phyloP scores from a whole-genome alignment of 1,139 yeast genomes.

The Taiozyma onychis region DNA sequence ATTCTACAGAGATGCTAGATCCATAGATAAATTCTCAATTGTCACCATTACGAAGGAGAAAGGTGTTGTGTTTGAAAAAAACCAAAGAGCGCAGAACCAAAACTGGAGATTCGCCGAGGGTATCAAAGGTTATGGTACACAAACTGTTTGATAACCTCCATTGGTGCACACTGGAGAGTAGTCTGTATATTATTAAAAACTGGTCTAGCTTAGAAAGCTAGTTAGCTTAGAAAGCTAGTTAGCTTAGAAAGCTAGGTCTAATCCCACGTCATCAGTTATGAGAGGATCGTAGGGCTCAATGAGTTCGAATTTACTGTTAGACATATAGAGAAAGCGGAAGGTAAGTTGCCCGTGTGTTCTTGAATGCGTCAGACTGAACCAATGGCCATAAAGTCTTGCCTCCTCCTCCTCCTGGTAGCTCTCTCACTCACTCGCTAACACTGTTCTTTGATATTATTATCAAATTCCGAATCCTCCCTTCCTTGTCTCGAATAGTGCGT shows the following conservation, averaged over 20 bases:
- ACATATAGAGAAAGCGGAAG: no score
- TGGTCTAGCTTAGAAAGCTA: neutral
- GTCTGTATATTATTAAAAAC: neutral
- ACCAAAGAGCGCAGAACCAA: conserved; percentile 59
- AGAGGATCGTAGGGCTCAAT: neutral
- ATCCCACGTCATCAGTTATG: neutral
- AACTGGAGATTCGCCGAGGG: conserved; percentile 90
- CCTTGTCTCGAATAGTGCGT: no score
- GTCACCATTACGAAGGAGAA: conserved; percentile 66
- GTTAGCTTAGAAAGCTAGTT: neutral
- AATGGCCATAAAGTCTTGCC: no score
- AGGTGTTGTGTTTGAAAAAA: conserved; percentile 60
- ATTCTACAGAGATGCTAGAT: conserved; percentile 94
- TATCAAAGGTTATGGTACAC: conserved; percentile 86
- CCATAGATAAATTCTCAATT: conserved; percentile 77
- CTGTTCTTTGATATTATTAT: no score
- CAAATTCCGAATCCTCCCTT: no score
- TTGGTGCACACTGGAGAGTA: neutral
- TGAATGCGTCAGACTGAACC: no score
- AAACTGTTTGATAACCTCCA: conserved; percentile 28
- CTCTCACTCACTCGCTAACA: no score
- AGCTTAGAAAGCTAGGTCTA: neutral
- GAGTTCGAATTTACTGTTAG: no score
- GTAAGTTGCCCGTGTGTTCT: no score
- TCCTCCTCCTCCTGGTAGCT: no score